phyloP scores from a whole-genome alignment of 352 stramenopile genomes.

The Phytophthora pinifolia region DNA sequence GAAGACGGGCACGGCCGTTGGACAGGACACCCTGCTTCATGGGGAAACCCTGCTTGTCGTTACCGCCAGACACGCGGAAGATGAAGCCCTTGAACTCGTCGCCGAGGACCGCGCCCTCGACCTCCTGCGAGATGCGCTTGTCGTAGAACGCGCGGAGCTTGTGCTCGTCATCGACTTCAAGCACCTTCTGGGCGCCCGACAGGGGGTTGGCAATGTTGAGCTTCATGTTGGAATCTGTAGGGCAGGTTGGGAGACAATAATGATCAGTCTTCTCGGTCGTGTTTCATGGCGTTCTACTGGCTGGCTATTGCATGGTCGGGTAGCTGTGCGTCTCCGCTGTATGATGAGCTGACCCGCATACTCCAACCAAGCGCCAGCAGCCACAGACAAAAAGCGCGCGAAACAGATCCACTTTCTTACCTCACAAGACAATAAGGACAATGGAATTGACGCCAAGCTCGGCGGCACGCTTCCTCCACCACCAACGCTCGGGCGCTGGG shows the following conservation, averaged over 20 bases:
- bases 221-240: slow-evolving; percentile 90
- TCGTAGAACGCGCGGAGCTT: slow-evolving; percentile 99
- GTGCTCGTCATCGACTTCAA: slow-evolving; percentile 99
- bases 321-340: slow-evolving; percentile 1
- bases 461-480: slow-evolving; percentile 9
- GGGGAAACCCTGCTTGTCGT: slow-evolving; percentile 99
- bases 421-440: slow-evolving; percentile 83
- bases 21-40: slow-evolving; percentile 99
- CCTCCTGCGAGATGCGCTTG: slow-evolving; percentile 99
- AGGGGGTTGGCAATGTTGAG: slow-evolving; percentile 99
- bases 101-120: slow-evolving; percentile 97
- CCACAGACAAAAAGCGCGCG: slow-evolving; percentile 1
- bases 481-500: slow-evolving; percentile 15
- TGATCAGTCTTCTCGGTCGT: not conserved
- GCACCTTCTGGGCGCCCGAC: slow-evolving; percentile 98
- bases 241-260: not conserved
- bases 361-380: not conserved
- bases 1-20: slow-evolving; percentile 97
- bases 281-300: not conserved
- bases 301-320: not conserved
- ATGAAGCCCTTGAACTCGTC: slow-evolving; percentile 99
- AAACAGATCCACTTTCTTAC: slow-evolving; percentile 35
- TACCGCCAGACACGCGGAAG: slow-evolving; percentile 98
- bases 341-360: not conserved
- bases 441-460: slow-evolving; percentile 29